These are phyloP conservation scores for Delitschia confertaspora DNA, from an alignment of 495 filamentous ascomycete species.

Conservation along the genomic window DNA sequence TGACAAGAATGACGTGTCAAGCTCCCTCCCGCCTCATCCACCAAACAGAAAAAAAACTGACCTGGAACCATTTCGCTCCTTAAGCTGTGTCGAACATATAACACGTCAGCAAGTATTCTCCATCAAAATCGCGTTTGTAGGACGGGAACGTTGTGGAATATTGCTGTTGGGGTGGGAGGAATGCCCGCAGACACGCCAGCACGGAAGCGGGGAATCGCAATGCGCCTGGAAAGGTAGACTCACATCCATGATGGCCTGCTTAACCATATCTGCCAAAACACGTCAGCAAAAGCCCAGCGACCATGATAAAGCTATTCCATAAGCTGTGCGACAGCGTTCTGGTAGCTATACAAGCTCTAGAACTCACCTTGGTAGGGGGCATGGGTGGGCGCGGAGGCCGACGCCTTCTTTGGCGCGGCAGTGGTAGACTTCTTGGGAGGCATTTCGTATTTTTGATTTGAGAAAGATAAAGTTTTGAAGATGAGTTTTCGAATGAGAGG, in stretches of 20 bases:
- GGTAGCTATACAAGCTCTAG: background rate
- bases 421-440: conserved; percentile 55
- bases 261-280: conserved; percentile 52
- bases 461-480: conserved; percentile 8
- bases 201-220: conserved; percentile 34
- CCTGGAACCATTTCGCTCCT: conserved; percentile 58
- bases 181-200: conserved; percentile 30
- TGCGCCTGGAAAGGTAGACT: conserved; percentile 38
- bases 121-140: conserved; percentile 5
- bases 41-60: conserved; percentile 35
- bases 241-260: conserved; percentile 58
- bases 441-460: conserved; percentile 43
- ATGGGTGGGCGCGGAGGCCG: conserved; percentile 40
- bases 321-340: conserved; percentile 17
- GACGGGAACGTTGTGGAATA: conserved; percentile 15
- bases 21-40: too few species aligned
- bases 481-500: conserved; percentile 23
- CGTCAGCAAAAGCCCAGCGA: conserved; percentile 39
- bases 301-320: conserved; percentile 18
- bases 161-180: conserved; percentile 4
- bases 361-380: conserved; percentile 48
- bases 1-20: too few species aligned
- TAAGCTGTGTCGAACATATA: conserved; percentile 43
- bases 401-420: conserved; percentile 43
- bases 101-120: conserved; percentile 41